Conservation (phyloP, 2,329 filamentous ascomycete genomes). For the Paraphaeosphaeria minitans region DNA sequence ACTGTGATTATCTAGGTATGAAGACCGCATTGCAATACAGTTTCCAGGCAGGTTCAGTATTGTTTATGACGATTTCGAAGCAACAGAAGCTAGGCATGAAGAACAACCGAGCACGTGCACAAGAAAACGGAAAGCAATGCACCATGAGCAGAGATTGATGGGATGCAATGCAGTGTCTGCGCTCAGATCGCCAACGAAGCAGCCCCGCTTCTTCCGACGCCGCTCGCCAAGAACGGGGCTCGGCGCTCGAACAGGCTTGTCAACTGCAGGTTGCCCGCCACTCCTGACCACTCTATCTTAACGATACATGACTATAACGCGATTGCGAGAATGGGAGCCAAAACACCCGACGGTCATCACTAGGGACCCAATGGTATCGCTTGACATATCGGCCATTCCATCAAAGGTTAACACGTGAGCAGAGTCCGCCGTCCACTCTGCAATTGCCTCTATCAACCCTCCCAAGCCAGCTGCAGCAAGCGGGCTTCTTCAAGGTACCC, state of each 20-base stretch:
- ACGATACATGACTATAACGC: slow-evolving; percentile 14
- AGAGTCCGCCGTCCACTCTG: slow-evolving; percentile 33
- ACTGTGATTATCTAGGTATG: too few relatives aligned
- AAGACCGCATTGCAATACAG: too few relatives aligned
- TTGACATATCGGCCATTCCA: neutral
- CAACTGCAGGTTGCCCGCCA: neutral
- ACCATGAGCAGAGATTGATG: too few relatives aligned
- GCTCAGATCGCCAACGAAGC: neutral
- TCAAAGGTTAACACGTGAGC: slow-evolving; percentile 23
- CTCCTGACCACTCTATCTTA: neutral
- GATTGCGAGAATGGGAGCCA: slow-evolving; percentile 43
- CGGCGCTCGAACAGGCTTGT: neutral
- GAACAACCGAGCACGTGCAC: too few relatives aligned
- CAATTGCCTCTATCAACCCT: slow-evolving; percentile 38
- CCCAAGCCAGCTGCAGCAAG: slow-evolving; percentile 42
- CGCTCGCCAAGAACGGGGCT: slow-evolving; percentile 4
- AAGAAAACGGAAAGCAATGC: too few relatives aligned
- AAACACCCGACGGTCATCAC: slow-evolving; percentile 45
- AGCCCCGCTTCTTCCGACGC: neutral
- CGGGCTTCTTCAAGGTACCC: slow-evolving; percentile 41
- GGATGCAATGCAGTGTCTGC: too few relatives aligned
- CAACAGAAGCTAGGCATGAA: too few relatives aligned
- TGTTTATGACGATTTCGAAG: too few relatives aligned
- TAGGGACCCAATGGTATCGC: slow-evolving; percentile 38
- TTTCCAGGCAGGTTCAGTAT: too few relatives aligned